Base-by-base conservation (phyloP, 805 yeast species). In the Saccharomycopsis sp. region DNA sequence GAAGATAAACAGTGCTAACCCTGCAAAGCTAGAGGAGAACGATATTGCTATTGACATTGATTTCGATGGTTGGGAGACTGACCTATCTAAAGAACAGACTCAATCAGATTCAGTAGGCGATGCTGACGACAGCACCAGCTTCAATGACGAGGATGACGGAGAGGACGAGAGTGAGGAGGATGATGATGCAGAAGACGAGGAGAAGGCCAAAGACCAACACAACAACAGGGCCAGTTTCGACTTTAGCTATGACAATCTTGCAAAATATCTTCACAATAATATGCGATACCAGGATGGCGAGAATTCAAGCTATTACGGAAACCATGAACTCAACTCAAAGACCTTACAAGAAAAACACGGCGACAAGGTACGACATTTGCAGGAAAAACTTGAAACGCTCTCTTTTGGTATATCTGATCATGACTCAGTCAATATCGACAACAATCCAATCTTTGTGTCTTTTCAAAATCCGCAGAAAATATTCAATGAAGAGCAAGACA, bases 21-120 rank as follows among this genome's bases (percentile, higher is more conserved):
- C 5, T 29, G 37, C 5, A 12, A 29, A 29, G 12, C 37, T 12
- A 7, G 48, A 44, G 16, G 48, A 16, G 4, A 44, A 44, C 16
- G 48, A 44, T 4, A 44, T 44, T n/a, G 8, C 48, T 18, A 34
- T 54, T 21, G 57, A 53, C 46, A 37, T 57, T 24, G 59, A 57
- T 8, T 57, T 57, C 53, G 59, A 57, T 16, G 59, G 59, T 18
- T 57, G 59, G 59, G 59, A 56, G 16, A 24, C 23, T 24, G 55
- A 52, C 15, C 20, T 20, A 9, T 23, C 9, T 15, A 53, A 2
- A 21, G 23, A 24, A 24, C 41, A 9, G n/a, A n/a, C n/a, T n/a
- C n/a, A n/a, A n/a, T 18, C 16, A n/a, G 12, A n/a, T 9, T 12
- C 51, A 47, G 51, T n/a, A 21, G 9, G 29, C 52, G 37, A 7